Evolutionary conservation across 805 yeast species (phyloP).

Genomic region (Candida lessepsii): DNA sequence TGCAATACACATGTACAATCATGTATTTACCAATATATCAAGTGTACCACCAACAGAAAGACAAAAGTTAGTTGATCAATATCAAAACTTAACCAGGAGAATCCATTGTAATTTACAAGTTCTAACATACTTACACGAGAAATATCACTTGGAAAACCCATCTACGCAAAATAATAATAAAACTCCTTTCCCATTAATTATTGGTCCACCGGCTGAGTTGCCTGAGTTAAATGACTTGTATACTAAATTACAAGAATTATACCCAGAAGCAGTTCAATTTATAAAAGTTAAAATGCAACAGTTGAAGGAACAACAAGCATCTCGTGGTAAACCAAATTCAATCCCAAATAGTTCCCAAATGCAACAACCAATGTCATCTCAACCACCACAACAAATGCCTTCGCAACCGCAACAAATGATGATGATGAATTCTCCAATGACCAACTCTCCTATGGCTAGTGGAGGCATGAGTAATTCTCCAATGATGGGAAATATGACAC

Average conservation of each 20-base stretch:
- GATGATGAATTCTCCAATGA: slow-evolving; percentile 12
- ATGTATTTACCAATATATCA: slow-evolving; percentile 29
- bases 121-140: slow-evolving; percentile 37
- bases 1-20: slow-evolving; percentile 35
- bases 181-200: slow-evolving; percentile 46
- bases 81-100: slow-evolving; percentile 40
- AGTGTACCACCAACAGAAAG: slow-evolving; percentile 28
- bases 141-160: slow-evolving; percentile 33
- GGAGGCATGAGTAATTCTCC: slow-evolving; percentile 9
- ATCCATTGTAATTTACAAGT: slow-evolving; percentile 43
- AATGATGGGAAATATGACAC: slow-evolving; percentile 8
- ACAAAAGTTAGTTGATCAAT: slow-evolving; percentile 32
- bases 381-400: slow-evolving; percentile 14
- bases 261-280: slow-evolving; percentile 52
- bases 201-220: slow-evolving; percentile 54
- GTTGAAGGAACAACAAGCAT: slow-evolving; percentile 22
- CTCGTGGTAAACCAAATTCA: slow-evolving; percentile 4
- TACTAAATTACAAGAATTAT: slow-evolving; percentile 46
- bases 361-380: slow-evolving; percentile 5
- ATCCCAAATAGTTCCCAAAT: slow-evolving; percentile 4
- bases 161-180: slow-evolving; percentile 25
- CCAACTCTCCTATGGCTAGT: slow-evolving; percentile 7
- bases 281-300: slow-evolving; percentile 40
- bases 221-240: slow-evolving; percentile 52
- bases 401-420: slow-evolving; percentile 8